These are phyloP conservation scores for Colletotrichum gigasporum DNA, from an alignment of 2,329 filamentous ascomycete species.

Conservation along the genomic window DNA sequence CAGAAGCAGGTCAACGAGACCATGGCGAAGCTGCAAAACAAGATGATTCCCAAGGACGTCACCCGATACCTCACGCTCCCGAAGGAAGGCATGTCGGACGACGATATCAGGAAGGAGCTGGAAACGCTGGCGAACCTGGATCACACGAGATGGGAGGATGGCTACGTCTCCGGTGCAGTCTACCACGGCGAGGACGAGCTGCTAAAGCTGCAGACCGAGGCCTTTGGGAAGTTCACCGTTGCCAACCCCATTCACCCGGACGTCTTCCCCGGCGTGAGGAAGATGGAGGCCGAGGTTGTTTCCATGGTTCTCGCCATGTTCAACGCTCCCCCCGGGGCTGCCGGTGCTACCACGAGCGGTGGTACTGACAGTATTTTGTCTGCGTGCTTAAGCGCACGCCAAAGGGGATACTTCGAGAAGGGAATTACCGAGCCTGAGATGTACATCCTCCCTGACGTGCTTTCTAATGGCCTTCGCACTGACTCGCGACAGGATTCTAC, in stretches of 20 bases:
- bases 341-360: slow-evolving; percentile 89
- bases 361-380: slow-evolving; percentile 97
- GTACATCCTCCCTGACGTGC: slow-evolving; percentile 57
- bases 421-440: slow-evolving; percentile 95
- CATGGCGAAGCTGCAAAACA: slow-evolving; percentile 81
- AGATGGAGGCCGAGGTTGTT: slow-evolving; percentile 99
- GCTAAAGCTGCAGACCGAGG: slow-evolving; percentile 86
- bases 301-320: slow-evolving; percentile 90
- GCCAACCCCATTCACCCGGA: slow-evolving; percentile 97
- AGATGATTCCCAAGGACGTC: slow-evolving; percentile 80
- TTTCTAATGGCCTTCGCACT: neutral
- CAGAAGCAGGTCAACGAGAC: slow-evolving; percentile 85
- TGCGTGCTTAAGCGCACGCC: slow-evolving; percentile 89
- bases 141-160: slow-evolving; percentile 97
- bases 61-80: slow-evolving; percentile 81
- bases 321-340: slow-evolving; percentile 85
- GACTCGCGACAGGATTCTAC: slow-evolving; percentile 76
- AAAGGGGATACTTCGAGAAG: slow-evolving; percentile 87
- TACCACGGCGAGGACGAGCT: slow-evolving; percentile 92
- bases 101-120: slow-evolving; percentile 83
- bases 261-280: slow-evolving; percentile 95
- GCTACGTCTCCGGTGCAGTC: slow-evolving; percentile 91
- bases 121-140: slow-evolving; percentile 84
- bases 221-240: slow-evolving; percentile 93
- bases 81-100: slow-evolving; percentile 82